These are phyloP conservation scores for Capronia epimyces DNA, from an alignment of 2,329 filamentous ascomycete species.

Conservation along the genomic window DNA sequence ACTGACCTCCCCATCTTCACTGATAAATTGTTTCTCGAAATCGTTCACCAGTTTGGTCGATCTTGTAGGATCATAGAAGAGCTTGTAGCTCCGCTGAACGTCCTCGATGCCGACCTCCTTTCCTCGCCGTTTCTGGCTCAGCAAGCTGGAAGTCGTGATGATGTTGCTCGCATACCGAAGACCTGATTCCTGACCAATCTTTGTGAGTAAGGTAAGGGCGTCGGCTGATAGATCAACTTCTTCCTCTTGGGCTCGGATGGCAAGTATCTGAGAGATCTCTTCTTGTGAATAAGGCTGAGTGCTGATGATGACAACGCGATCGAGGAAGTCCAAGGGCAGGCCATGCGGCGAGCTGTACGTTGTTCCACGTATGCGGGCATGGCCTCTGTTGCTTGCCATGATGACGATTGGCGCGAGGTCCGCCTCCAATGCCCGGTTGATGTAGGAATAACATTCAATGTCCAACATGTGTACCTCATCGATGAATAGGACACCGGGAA, in stretches of 20 bases:
- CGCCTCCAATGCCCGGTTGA: conserved; percentile 93
- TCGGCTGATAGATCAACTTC: conserved; percentile 88
- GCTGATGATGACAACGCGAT: conserved; percentile 92
- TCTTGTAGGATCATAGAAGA: conserved; percentile 85
- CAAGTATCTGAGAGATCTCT: conserved; percentile 86
- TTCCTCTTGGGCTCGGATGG: conserved; percentile 90
- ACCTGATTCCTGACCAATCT: conserved; percentile 89
- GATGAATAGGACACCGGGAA: conserved; percentile 94
- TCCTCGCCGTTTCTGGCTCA: conserved; percentile 77
- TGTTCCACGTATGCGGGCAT: conserved; percentile 86
- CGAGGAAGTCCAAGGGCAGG: conserved; percentile 88
- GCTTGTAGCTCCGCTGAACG: conserved; percentile 84
- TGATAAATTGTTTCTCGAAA: conserved; percentile 89
- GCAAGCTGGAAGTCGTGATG: conserved; percentile 86
- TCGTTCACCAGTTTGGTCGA: conserved; percentile 87
- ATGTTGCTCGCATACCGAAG: conserved; percentile 96
- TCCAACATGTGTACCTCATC: conserved; percentile 99
- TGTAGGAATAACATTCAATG: conserved; percentile 97
- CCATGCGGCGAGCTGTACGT: conserved; percentile 91
- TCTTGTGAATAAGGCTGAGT: conserved; percentile 77
- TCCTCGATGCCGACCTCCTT: conserved; percentile 81
- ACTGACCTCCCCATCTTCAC: conserved; percentile 73
- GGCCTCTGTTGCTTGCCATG: conserved; percentile 95
- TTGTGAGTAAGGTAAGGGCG: conserved; percentile 85
- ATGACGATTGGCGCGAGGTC: conserved; percentile 96